These are phyloP conservation scores for Hibiscus tridactylites DNA, from an alignment of 345 rosid genomes.

Conservation along the genomic window DNA sequence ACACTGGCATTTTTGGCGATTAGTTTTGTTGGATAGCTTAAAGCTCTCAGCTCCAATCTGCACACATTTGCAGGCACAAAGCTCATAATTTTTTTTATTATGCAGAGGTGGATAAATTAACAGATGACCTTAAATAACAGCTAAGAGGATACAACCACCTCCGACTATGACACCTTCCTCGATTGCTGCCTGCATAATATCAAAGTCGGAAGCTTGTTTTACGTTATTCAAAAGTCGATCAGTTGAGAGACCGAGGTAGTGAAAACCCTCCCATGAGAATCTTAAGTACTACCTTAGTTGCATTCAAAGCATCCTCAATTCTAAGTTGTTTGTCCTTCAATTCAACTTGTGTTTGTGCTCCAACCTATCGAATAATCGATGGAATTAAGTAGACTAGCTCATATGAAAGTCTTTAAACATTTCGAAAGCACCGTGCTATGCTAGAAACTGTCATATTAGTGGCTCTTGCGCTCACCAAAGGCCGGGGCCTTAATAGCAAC, in stretches of 20 bases:
- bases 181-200: constrained; percentile 60
- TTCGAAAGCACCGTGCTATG: background rate
- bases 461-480: constrained; percentile 84
- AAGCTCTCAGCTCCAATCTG: constrained; percentile 91
- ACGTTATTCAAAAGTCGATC: background rate
- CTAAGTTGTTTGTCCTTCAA: constrained; percentile 82
- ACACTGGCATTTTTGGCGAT: constrained; percentile 85
- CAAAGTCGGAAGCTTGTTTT: constrained; percentile 12
- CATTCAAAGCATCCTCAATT: constrained; percentile 86
- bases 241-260: too few species aligned
- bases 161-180: constrained; percentile 96
- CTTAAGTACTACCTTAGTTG: constrained; percentile 60
- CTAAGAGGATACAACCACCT: constrained; percentile 69
- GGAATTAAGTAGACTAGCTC: constrained; percentile 5
- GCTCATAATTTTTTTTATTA: background rate
- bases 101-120: too few species aligned
- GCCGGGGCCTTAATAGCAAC: constrained; percentile 91
- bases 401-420: background rate
- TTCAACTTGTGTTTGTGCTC: constrained; percentile 89
- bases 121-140: background rate
- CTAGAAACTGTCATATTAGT: background rate
- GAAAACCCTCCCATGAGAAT: background rate
- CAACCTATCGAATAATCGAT: constrained; percentile 43
- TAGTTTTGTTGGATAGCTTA: constrained; percentile 64
- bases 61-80: constrained; percentile 2